Evolutionary conservation across 352 stramenopile species (phyloP).

Genomic region (Pythium biforme): DNA sequence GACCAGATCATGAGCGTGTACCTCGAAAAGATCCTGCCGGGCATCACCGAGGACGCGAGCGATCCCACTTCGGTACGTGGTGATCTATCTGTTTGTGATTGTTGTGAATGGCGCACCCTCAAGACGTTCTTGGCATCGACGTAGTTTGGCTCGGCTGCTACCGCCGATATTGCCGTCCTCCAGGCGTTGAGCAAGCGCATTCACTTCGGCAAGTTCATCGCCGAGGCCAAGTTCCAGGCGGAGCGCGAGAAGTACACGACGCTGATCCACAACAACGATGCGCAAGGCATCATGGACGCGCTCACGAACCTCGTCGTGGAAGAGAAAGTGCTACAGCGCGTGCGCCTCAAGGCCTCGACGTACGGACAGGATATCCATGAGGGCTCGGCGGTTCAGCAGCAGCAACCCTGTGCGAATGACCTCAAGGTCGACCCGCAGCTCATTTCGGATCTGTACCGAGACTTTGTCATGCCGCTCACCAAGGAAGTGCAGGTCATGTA

Average conservation of each 20-base stretch:
- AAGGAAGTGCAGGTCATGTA: conserved; percentile 98
- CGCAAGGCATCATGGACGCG: conserved; percentile 94
- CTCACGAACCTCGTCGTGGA: conserved; percentile 95
- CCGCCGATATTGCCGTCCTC: conserved; percentile 90
- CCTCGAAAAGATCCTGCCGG: conserved; percentile 93
- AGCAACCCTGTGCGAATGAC: conserved; percentile 30
- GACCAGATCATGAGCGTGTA: conserved; percentile 96
- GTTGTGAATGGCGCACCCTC: not conserved
- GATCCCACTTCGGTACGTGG: conserved; percentile 73
- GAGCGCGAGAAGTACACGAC: conserved; percentile 90
- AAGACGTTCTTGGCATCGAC: not conserved
- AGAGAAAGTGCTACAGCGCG: conserved; percentile 89
- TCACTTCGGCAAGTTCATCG: conserved; percentile 99
- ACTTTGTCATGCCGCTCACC: conserved; percentile 98
- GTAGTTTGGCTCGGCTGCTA: conserved; percentile 81
- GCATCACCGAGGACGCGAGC: conserved; percentile 85
- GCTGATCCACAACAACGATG: conserved; percentile 92
- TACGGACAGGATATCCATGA: conserved; percentile 91
- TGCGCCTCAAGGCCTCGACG: conserved; percentile 95
- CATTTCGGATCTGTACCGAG: conserved; percentile 96
- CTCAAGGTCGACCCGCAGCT: conserved; percentile 95
- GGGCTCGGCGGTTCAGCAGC: conserved; percentile 32
- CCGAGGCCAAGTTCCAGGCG: conserved; percentile 95
- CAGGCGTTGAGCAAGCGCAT: conserved; percentile 96
- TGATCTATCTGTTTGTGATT: not conserved